Percentiles rank a stretch among this genome's conserved stretches.
phyloP scores from a whole-genome alignment of 371 early-diverging fungal species.

The Umbelopsis sp. region DNA sequence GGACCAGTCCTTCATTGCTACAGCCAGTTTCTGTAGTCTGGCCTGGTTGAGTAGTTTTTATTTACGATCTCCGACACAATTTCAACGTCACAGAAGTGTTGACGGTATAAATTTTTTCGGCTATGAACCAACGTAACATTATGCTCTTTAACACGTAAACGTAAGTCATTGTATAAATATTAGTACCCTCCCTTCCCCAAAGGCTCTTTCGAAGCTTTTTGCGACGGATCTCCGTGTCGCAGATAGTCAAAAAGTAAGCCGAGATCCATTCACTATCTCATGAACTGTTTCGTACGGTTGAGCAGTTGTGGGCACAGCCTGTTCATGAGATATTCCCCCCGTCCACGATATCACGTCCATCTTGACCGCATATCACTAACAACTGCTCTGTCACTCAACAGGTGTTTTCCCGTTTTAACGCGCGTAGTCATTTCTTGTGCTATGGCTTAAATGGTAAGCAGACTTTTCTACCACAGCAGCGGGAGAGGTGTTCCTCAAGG shows the following conservation, averaged over 20 bases:
- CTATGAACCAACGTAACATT: background rate
- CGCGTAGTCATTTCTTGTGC: background rate
- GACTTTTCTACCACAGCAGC: background rate
- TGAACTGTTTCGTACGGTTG: background rate
- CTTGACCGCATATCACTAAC: background rate
- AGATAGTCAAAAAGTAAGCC: constrained; percentile 25
- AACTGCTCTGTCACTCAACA: background rate
- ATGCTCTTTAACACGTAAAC: background rate
- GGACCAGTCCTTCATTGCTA: too few species aligned
- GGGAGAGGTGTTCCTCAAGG: background rate
- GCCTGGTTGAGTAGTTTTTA: too few species aligned
- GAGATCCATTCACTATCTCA: constrained; percentile 17
- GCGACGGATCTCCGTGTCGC: constrained; percentile 20
- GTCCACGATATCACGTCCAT: background rate
- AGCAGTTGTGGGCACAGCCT: too few species aligned
- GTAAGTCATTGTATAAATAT: background rate
- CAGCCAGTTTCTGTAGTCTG: too few species aligned
- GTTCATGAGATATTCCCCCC: background rate
- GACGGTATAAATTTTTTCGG: background rate
- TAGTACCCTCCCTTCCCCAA: background rate
- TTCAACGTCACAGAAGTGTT: too few species aligned
- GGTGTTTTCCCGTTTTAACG: too few species aligned
- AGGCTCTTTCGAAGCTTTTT: constrained; percentile 29
- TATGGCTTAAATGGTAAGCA: background rate
- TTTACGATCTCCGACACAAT: too few species aligned